Evolutionary conservation across 2,329 filamentous ascomycete genomes (phyloP).

Genomic region (Emydomyces testavorans): DNA sequence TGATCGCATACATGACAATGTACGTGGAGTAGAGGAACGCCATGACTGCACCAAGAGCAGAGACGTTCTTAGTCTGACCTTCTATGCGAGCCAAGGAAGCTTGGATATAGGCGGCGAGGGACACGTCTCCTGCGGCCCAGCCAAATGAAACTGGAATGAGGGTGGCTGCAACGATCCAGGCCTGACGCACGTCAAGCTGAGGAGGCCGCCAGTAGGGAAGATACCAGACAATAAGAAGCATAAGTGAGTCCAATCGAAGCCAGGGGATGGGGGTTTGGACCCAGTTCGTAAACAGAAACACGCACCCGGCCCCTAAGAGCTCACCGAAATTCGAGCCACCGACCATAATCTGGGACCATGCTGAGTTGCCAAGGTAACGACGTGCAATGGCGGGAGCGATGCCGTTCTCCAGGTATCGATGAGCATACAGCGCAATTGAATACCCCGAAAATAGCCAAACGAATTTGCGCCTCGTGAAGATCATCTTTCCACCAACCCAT

Average conservation of each 20-base stretch:
- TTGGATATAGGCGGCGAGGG: slow-evolving; percentile 4
- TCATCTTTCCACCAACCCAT: not conserved
- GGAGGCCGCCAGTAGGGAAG: slow-evolving; percentile 3
- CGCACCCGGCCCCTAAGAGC: not conserved
- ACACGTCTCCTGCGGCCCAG: slow-evolving; percentile 2
- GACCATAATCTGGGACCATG: slow-evolving; percentile 8
- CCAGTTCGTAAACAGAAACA: slow-evolving; percentile 2
- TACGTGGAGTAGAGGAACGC: slow-evolving; percentile 6
- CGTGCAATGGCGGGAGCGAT: slow-evolving; percentile 2
- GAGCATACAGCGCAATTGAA: not conserved
- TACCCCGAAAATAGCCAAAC: slow-evolving; percentile 3
- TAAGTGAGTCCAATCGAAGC: slow-evolving; percentile 7
- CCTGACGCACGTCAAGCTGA: slow-evolving; percentile 4
- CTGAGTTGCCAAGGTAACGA: slow-evolving; percentile 6
- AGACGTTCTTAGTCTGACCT: slow-evolving; percentile 2
- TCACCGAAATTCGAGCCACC: slow-evolving; percentile 1
- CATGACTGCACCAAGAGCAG: slow-evolving; percentile 5
- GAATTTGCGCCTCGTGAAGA: slow-evolving; percentile 2
- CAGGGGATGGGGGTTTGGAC: slow-evolving; percentile 3
- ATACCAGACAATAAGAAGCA: slow-evolving; percentile 7
- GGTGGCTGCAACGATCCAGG: not conserved
- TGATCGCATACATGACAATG: slow-evolving; percentile 6
- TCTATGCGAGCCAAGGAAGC: slow-evolving; percentile 5
- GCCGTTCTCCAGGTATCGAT: slow-evolving; percentile 6
- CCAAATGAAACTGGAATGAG: slow-evolving; percentile 3